Evolutionary conservation across 176 grass and related monocot species (phyloP).

Genomic region (Saccharum spontaneum): DNA sequence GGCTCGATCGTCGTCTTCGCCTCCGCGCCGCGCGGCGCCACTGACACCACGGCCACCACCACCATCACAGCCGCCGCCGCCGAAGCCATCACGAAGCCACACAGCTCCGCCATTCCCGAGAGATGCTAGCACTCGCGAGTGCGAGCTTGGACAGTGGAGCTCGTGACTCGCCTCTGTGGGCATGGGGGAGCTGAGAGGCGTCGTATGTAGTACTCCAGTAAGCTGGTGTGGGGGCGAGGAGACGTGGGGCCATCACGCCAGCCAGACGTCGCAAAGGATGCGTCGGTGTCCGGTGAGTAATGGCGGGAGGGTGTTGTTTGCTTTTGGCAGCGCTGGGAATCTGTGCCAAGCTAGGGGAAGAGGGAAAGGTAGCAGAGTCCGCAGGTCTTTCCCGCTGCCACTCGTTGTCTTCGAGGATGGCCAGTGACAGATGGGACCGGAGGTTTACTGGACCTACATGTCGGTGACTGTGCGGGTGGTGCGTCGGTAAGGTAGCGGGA

Average conservation of each 20-base stretch:
- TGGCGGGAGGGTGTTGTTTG: conserved; percentile 36
- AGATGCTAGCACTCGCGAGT: background rate
- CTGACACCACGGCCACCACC: background rate
- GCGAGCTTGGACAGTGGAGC: conserved; percentile 5
- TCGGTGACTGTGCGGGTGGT: rapidly evolving
- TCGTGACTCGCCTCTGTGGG: background rate
- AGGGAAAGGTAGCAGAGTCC: conserved; percentile 33
- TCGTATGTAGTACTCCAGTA: background rate
- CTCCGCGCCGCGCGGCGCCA: background rate
- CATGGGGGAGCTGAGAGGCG: background rate
- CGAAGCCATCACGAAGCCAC: background rate
- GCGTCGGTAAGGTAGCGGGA: rapidly evolving
- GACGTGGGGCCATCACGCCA: background rate
- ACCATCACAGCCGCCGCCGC: background rate
- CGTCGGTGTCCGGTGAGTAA: conserved; percentile 30
- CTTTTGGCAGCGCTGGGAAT: conserved; percentile 47
- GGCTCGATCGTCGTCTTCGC: conserved; percentile 94
- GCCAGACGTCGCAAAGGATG: background rate
- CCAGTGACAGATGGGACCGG: background rate
- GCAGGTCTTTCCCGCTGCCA: background rate
- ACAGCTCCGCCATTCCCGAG: conserved; percentile 16
- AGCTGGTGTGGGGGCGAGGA: background rate
- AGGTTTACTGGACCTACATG: rapidly evolving
- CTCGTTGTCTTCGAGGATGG: background rate
- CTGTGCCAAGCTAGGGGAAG: conserved; percentile 48